phyloP scores from a whole-genome alignment of 2,329 filamentous ascomycete species.

The Bisporella sp. region DNA sequence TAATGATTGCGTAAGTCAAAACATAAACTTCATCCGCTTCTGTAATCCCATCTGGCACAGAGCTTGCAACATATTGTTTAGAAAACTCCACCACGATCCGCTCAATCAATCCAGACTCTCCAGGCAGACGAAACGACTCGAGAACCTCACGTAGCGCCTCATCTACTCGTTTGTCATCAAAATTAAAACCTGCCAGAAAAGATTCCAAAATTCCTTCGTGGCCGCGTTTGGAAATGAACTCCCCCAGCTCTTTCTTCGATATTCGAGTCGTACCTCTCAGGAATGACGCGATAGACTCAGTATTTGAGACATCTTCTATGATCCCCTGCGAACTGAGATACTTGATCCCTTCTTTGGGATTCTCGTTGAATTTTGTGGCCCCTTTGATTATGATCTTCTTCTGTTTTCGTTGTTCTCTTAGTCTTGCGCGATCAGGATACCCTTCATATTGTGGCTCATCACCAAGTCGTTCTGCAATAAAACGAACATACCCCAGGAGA shows the following conservation, averaged over 20 bases:
- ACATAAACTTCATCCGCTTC: constrained; percentile 86
- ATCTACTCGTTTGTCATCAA: constrained; percentile 77
- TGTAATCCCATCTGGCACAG: constrained; percentile 65
- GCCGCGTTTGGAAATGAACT: constrained; percentile 85
- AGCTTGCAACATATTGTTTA: constrained; percentile 71
- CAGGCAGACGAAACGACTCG: constrained; percentile 86
- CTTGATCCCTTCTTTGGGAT: constrained; percentile 79
- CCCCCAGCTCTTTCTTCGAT: constrained; percentile 85
- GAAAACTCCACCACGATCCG: constrained; percentile 84
- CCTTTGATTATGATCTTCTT: constrained; percentile 90
- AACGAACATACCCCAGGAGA: constrained; percentile 83
- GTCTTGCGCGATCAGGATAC: constrained; percentile 54
- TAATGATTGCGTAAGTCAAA: constrained; percentile 91
- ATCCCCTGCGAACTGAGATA: constrained; percentile 82
- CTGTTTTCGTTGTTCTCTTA: constrained; percentile 66
- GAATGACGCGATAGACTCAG: constrained; percentile 76
- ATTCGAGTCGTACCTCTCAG: constrained; percentile 80
- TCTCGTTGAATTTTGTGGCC: constrained; percentile 89
- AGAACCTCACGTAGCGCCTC: constrained; percentile 84
- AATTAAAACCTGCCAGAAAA: constrained; percentile 85
- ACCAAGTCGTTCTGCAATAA: constrained; percentile 78
- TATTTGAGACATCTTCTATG: constrained; percentile 68
- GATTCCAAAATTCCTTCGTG: constrained; percentile 80
- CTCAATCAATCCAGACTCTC: constrained; percentile 88
- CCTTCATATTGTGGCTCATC: constrained; percentile 57